Conservation (phyloP, 768 basidiomycete species). For the Piloderma croceum region DNA sequence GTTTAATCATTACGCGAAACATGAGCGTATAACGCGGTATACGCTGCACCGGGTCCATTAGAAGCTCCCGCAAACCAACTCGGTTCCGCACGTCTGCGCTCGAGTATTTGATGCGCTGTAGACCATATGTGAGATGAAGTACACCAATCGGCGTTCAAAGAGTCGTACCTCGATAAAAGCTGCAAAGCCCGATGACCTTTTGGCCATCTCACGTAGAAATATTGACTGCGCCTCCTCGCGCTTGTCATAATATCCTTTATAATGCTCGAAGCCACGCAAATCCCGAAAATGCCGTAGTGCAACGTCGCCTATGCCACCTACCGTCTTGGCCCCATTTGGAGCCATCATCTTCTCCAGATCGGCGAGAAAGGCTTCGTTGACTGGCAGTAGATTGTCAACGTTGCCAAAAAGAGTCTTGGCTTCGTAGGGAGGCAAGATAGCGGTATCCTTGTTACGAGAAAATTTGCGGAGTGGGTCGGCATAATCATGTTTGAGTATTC, state of each 20-base stretch:
- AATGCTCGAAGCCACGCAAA: constrained; percentile 80
- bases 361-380: constrained; percentile 81
- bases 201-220: constrained; percentile 78
- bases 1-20: constrained; percentile 88
- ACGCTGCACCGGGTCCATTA: constrained; percentile 96
- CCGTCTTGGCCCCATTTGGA: constrained; percentile 48
- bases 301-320: constrained; percentile 77
- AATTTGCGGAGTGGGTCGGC: constrained; percentile 89
- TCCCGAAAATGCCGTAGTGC: constrained; percentile 84
- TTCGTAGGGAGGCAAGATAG: constrained; percentile 85
- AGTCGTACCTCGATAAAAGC: constrained; percentile 79
- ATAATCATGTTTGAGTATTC: constrained; percentile 80
- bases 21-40: constrained; percentile 92
- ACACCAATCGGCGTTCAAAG: background rate
- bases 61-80: constrained; percentile 81
- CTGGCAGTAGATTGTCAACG: constrained; percentile 80
- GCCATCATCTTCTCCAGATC: constrained; percentile 78
- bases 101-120: constrained; percentile 82
- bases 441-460: constrained; percentile 75
- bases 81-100: constrained; percentile 70
- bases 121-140: constrained; percentile 5
- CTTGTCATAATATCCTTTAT: constrained; percentile 86
- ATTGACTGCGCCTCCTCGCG: constrained; percentile 89
- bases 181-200: constrained; percentile 74
- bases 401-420: constrained; percentile 94